These are phyloP conservation scores for Candida insectorum DNA, from an alignment of 805 yeast genomes.

Conservation along the genomic window DNA sequence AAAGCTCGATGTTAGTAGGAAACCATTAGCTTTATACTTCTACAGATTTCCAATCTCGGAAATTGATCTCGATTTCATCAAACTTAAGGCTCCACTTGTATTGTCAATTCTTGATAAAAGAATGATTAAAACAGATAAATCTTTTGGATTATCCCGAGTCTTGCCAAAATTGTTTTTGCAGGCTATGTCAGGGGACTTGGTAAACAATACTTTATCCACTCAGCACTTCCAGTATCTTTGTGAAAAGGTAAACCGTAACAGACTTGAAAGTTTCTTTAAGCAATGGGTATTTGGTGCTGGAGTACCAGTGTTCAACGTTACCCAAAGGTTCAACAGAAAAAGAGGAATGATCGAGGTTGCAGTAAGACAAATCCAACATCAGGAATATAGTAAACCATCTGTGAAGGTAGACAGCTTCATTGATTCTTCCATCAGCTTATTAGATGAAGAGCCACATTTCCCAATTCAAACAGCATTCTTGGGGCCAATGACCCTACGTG, in stretches of 20 bases:
- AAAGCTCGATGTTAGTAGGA: slow-evolving; percentile 69
- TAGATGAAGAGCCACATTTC: slow-evolving; percentile 39
- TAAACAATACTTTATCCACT: slow-evolving; percentile 72
- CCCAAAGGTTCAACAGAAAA: slow-evolving; percentile 91
- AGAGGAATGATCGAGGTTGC: slow-evolving; percentile 93
- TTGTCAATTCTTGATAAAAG: slow-evolving; percentile 80
- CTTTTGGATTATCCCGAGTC: slow-evolving; percentile 88
- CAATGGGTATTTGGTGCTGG: slow-evolving; percentile 94
- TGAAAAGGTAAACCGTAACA: slow-evolving; percentile 87
- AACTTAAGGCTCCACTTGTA: slow-evolving; percentile 81
- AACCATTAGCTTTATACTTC: slow-evolving; percentile 75
- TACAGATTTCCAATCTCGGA: slow-evolving; percentile 61
- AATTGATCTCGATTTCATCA: slow-evolving; percentile 63
- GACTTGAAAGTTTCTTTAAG: slow-evolving; percentile 76
- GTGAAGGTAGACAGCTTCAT: slow-evolving; percentile 31
- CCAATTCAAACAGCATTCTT: slow-evolving; percentile 56
- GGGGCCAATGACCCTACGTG: slow-evolving; percentile 95
- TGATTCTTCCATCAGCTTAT: slow-evolving; percentile 39
- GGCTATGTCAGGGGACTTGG: slow-evolving; percentile 92
- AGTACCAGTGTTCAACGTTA: slow-evolving; percentile 81
- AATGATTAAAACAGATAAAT: slow-evolving; percentile 94
- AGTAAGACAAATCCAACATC: slow-evolving; percentile 82
- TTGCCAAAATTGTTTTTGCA: slow-evolving; percentile 88
- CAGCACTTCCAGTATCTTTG: slow-evolving; percentile 89
- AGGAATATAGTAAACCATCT: slow-evolving; percentile 40